A percentile compares a stretch with the other conserved stretches of the same genome.
Evolutionary conservation across 208 protist species (phyloP).

Genomic region (Trypanosoma congolense): DNA sequence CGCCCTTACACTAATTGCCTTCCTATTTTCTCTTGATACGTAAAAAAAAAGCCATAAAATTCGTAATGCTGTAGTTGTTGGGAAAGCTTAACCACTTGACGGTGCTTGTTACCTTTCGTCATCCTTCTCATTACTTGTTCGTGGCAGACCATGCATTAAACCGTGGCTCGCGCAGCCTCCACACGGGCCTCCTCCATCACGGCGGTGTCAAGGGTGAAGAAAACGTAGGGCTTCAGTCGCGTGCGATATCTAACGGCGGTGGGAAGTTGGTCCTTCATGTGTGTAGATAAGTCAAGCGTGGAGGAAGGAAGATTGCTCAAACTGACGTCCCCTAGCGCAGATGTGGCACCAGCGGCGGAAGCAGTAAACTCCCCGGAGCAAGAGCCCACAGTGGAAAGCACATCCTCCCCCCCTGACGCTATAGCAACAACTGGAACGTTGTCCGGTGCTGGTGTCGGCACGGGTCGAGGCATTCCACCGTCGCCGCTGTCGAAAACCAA

Average conservation of each 20-base stretch:
- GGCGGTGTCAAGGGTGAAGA: slow-evolving; percentile 50
- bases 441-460: not conserved
- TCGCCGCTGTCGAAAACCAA: slow-evolving; percentile 62
- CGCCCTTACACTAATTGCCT: too few species aligned
- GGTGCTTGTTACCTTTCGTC: too few species aligned
- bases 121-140: too few species aligned
- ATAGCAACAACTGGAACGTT: not conserved
- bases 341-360: not conserved
- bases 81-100: too few species aligned
- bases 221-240: slow-evolving; percentile 32
- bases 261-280: not conserved
- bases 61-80: too few species aligned
- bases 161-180: slow-evolving; percentile 4
- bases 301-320: not conserved
- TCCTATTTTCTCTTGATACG: too few species aligned
- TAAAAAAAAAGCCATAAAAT: too few species aligned
- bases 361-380: not conserved
- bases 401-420: not conserved
- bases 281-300: not conserved
- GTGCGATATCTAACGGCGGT: slow-evolving; percentile 19
- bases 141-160: too few species aligned
- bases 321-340: not conserved
- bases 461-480: slow-evolving; percentile 18
- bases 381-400: not conserved
- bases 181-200: slow-evolving; percentile 27